These are phyloP conservation scores for Suillus paluster DNA, from an alignment of 768 basidiomycete genomes.

Conservation along the genomic window DNA sequence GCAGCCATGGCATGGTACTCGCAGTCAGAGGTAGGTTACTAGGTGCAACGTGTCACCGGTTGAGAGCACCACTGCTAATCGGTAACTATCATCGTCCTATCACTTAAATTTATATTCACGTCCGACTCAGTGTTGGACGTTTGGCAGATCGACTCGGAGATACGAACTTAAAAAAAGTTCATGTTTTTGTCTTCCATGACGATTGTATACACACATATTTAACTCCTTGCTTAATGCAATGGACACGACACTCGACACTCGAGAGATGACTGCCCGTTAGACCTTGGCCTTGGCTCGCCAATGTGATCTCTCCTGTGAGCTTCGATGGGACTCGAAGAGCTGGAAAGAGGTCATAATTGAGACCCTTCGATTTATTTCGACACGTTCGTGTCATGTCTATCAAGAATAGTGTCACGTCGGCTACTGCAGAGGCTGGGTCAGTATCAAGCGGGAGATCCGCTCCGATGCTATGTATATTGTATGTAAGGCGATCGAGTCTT, in stretches of 20 bases:
- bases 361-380: too few relatives aligned
- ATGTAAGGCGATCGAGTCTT: too few relatives aligned
- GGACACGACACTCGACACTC: too few relatives aligned
- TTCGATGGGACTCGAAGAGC: too few relatives aligned
- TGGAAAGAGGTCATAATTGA: too few relatives aligned
- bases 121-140: neutral
- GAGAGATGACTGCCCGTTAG: too few relatives aligned
- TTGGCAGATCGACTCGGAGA: neutral
- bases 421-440: neutral
- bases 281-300: too few relatives aligned
- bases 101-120: neutral
- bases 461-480: too few relatives aligned
- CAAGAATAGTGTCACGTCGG: neutral
- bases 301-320: too few relatives aligned
- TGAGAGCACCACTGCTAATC: neutral
- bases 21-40: neutral
- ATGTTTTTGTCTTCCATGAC: neutral
- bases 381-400: too few relatives aligned
- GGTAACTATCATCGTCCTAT: neutral
- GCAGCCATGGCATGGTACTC: slow-evolving; percentile 5
- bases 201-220: neutral
- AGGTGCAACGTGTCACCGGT: neutral
- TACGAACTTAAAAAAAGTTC: neutral
- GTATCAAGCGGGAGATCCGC: too few relatives aligned
- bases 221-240: neutral